Conservation (phyloP, 2,329 filamentous ascomycete genomes). For the Whalleya microplaca region DNA sequence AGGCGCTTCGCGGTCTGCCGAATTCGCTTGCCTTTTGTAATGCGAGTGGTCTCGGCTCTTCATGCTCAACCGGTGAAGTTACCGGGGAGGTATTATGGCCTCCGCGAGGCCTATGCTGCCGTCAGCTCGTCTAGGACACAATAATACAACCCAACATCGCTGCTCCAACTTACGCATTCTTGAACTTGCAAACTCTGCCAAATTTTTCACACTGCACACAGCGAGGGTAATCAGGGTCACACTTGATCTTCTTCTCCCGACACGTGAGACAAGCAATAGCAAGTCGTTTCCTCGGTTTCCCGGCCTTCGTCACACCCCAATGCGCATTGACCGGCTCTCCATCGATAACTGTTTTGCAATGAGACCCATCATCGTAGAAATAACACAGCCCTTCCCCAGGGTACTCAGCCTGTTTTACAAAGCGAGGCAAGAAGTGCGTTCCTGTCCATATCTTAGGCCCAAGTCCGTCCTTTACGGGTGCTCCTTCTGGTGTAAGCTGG, state of each 20-base stretch:
- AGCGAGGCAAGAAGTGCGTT: constrained; percentile 68
- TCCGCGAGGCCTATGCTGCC: constrained; percentile 53
- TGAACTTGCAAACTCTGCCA: constrained; percentile 81
- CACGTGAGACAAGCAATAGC: constrained; percentile 86
- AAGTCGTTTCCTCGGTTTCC: constrained; percentile 87
- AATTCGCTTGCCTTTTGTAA: constrained; percentile 41
- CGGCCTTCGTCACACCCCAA: constrained; percentile 93
- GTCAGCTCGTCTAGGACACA: constrained; percentile 15
- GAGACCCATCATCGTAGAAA: constrained; percentile 82
- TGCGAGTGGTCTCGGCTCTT: constrained; percentile 45
- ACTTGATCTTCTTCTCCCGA: constrained; percentile 97
- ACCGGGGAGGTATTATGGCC: constrained; percentile 61
- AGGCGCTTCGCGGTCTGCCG: constrained; percentile 46
- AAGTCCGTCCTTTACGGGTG: constrained; percentile 60
- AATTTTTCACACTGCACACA: constrained; percentile 94
- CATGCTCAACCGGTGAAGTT: constrained; percentile 54
- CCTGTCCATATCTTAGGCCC: constrained; percentile 73
- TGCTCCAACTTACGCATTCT: constrained; percentile 72
- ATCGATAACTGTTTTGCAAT: constrained; percentile 82
- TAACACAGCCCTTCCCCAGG: constrained; percentile 82
- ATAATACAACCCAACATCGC: not conserved
- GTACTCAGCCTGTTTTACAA: constrained; percentile 66
- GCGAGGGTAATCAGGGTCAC: constrained; percentile 83
- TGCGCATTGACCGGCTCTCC: constrained; percentile 86
- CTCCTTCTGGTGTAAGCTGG: constrained; percentile 45